Evolutionary conservation across 1,139 yeast genomes (phyloP).

Genomic region (Pneumocystis murina): DNA sequence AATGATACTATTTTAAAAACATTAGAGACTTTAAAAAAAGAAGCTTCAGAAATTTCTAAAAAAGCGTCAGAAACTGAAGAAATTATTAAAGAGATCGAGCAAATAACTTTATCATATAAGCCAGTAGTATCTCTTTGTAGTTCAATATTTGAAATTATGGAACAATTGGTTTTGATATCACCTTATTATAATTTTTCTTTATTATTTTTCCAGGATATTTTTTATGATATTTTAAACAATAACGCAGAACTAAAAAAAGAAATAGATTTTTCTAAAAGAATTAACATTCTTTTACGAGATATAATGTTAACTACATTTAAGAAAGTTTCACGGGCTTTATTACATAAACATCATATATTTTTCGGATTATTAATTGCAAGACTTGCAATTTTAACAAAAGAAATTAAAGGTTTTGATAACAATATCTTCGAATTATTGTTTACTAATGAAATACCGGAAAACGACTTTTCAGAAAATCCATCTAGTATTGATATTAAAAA

Average conservation of each 20-base stretch:
- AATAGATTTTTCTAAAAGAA: slow-evolving; percentile 14
- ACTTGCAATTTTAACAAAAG: background rate
- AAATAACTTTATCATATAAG: slow-evolving; percentile 32
- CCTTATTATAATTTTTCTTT: slow-evolving; percentile 47
- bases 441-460: background rate
- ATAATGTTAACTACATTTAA: slow-evolving; percentile 38
- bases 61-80: slow-evolving; percentile 42
- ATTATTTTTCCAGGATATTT: slow-evolving; percentile 31
- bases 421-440: background rate
- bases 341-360: slow-evolving; percentile 33
- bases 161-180: slow-evolving; percentile 30
- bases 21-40: slow-evolving; percentile 50
- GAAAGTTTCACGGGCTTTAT: slow-evolving; percentile 36
- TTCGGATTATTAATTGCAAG: slow-evolving; percentile 31
- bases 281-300: slow-evolving; percentile 22
- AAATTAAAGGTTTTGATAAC: background rate
- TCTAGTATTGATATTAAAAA: background rate
- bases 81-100: slow-evolving; percentile 41
- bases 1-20: slow-evolving; percentile 45
- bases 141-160: slow-evolving; percentile 34
- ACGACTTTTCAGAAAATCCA: background rate
- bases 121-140: slow-evolving; percentile 46
- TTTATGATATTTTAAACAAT: slow-evolving; percentile 28
- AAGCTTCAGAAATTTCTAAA: slow-evolving; percentile 39
- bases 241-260: slow-evolving; percentile 3